phyloP scores from a whole-genome alignment of 1,284 basidiomycete genomes.

The Tylopilus sp. region DNA sequence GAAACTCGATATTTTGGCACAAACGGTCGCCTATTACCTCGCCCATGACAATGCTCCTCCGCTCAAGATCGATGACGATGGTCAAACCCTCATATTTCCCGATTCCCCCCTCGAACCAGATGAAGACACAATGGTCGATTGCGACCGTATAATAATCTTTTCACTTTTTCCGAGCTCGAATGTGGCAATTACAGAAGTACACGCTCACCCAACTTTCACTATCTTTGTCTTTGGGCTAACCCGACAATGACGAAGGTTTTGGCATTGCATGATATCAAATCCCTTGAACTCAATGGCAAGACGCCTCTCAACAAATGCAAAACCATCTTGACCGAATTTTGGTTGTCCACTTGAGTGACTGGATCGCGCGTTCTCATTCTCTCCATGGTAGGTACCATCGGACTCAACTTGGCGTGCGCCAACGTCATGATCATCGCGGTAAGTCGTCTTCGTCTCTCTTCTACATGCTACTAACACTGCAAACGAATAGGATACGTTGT shows the following conservation, averaged over 20 bases:
- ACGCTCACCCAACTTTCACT: background rate
- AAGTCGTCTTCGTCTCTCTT: too few species aligned
- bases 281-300: slow-evolving; percentile 21
- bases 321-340: slow-evolving; percentile 6
- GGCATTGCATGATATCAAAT: slow-evolving; percentile 12
- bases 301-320: background rate
- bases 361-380: slow-evolving; percentile 28
- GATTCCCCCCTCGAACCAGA: too few species aligned
- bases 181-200: background rate
- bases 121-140: background rate
- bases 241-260: too few species aligned
- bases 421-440: slow-evolving; percentile 35
- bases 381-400: slow-evolving; percentile 26
- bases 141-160: background rate
- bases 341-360: background rate
- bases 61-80: background rate
- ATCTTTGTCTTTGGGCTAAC: too few species aligned
- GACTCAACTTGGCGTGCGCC: slow-evolving; percentile 32
- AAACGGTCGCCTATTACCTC: background rate
- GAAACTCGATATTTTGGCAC: background rate
- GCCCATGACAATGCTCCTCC: background rate
- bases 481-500: slow-evolving; percentile 28
- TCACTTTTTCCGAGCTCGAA: background rate
- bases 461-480: too few species aligned
- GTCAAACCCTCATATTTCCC: background rate